These are phyloP conservation scores for Chrysophaeum taylorii DNA, from an alignment of 352 stramenopile genomes.

Conservation along the genomic window DNA sequence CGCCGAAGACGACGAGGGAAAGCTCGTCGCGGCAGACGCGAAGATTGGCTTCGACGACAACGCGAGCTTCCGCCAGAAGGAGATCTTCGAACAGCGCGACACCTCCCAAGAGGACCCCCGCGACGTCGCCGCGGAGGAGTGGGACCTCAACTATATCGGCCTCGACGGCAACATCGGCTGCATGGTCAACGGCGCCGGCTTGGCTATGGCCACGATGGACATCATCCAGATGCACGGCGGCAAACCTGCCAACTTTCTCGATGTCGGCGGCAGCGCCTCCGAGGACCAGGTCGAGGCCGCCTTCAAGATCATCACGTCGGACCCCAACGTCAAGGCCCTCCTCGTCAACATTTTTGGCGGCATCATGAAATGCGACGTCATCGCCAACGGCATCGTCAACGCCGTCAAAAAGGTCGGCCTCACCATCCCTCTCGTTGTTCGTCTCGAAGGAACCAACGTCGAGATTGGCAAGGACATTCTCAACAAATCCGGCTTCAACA, in stretches of 20 bases:
- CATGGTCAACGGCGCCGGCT: constrained; percentile 96
- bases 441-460: constrained; percentile 94
- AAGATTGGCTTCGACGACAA: constrained; percentile 99
- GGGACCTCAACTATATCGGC: constrained; percentile 94
- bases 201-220: constrained; percentile 99
- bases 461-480: constrained; percentile 84
- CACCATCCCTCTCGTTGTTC: constrained; percentile 93
- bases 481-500: constrained; percentile 75
- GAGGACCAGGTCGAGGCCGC: constrained; percentile 72
- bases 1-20: constrained; percentile 82
- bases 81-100: constrained; percentile 63
- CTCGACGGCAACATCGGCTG: constrained; percentile 98
- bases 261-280: constrained; percentile 88
- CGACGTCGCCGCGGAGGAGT: constrained; percentile 58
- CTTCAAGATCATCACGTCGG: constrained; percentile 71
- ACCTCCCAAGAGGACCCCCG: constrained; percentile 79
- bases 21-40: constrained; percentile 89
- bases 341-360: constrained; percentile 99
- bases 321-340: constrained; percentile 90
- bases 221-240: constrained; percentile 97
- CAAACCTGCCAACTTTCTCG: constrained; percentile 94
- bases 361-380: constrained; percentile 97
- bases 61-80: constrained; percentile 88
- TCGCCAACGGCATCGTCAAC: constrained; percentile 83
- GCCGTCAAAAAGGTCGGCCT: constrained; percentile 87